phyloP scores from a whole-genome alignment of 2,329 filamentous ascomycete species.

The Sarocladium kiliense region DNA sequence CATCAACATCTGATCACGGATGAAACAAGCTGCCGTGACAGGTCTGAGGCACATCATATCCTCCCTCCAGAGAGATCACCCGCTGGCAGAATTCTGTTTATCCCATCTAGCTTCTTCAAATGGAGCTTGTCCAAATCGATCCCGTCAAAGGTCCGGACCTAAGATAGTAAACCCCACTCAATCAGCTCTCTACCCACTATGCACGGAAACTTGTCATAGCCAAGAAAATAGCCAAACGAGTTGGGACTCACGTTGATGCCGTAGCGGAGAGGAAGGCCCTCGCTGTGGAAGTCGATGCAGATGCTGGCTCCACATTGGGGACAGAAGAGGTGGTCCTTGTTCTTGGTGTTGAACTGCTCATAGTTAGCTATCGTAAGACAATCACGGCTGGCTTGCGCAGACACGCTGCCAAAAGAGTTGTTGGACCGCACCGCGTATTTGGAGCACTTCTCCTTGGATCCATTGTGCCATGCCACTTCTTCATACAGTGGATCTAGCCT shows the following conservation, averaged over 20 bases:
- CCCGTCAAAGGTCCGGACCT: slow-evolving; percentile 36
- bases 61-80: slow-evolving; percentile 31
- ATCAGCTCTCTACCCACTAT: not conserved
- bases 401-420: no score
- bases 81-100: slow-evolving; percentile 24
- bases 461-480: slow-evolving; percentile 37
- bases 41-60: no score
- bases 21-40: no score
- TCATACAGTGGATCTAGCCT: slow-evolving; percentile 31
- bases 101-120: slow-evolving; percentile 31
- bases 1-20: no score
- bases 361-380: not conserved
- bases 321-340: slow-evolving; percentile 44
- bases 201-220: not conserved
- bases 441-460: slow-evolving; percentile 27
- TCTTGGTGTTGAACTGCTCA: slow-evolving; percentile 38
- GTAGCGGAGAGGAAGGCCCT: slow-evolving; percentile 25
- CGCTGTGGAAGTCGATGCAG: slow-evolving; percentile 37
- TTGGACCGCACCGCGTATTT: slow-evolving; percentile 24
- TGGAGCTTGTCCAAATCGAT: slow-evolving; percentile 33
- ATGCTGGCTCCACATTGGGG: slow-evolving; percentile 40
- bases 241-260: slow-evolving; percentile 36
- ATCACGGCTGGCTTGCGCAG: not conserved
- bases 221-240: not conserved
- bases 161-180: not conserved